Base-by-base conservation (phyloP, 306 rosid species). In the Vicia villosa region DNA sequence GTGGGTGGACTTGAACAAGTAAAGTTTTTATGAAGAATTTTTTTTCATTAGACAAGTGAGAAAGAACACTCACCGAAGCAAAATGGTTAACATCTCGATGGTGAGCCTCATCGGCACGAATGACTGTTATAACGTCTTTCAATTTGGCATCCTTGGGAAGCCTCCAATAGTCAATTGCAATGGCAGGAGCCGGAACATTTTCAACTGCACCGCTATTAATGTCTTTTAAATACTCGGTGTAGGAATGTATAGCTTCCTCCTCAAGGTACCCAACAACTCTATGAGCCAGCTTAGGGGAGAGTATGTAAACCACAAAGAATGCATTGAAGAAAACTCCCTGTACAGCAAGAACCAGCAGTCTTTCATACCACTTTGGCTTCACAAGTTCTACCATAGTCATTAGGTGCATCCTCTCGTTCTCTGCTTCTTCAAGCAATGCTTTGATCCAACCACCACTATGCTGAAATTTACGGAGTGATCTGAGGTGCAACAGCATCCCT, bases 71-170 rank as follows among this genome's bases (percentile, higher is more conserved):
- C 11, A 89, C 93, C n/a, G 91, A 87, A 80, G 96, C 92, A 77
- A 87, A 87, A 76, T 89, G 96, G 67, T 89, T 89, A 37, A 89
- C 87, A 75, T 89, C 91, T 3, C 93, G 83, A 63, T 85, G 93
- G 73, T 89, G 96, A 83, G 92, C 90, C 80, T 89, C 96, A 76
- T 89, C 96, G 5, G 96, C 92, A 43, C 96, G 96, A 63, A 89
- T 85, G 57, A 89, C 96, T 38, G 70, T 78, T 26, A 89, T 28
- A 20, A 87, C 96, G 76, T 89, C 96, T 60, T 81, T 85, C 50
- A 89, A 81, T 16, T 65, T 85, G 26, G 96, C 84, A 68, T 83
- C 86, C 75, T 85, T 85, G 11, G 96, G 92, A 38, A 89, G 83
- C 82, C 88, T 87, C 96, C 96, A 87, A 76, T 89, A 89, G 79